phyloP scores from a whole-genome alignment of 2,329 filamentous ascomycete genomes.

The Fusarium hostae region DNA sequence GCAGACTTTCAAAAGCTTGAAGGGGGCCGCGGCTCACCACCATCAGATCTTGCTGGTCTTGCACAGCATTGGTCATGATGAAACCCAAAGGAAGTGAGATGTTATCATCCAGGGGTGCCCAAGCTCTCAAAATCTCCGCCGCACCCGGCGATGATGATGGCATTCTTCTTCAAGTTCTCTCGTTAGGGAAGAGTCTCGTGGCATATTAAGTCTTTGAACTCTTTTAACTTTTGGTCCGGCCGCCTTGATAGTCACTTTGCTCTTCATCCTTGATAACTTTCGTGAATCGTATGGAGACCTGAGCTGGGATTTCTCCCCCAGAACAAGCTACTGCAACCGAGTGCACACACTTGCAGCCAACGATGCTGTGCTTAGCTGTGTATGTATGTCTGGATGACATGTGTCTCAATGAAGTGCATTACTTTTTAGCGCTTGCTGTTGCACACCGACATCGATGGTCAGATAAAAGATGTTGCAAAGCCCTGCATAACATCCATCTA shows the following conservation, averaged over 20 bases:
- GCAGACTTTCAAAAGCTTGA: not conserved
- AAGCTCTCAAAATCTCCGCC: slow-evolving; percentile 33
- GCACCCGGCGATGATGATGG: slow-evolving; percentile 29
- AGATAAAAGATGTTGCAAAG: slow-evolving; percentile 24
- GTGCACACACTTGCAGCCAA: slow-evolving; percentile 6
- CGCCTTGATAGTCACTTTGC: not conserved
- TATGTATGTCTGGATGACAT: slow-evolving; percentile 10
- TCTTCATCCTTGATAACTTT: not conserved
- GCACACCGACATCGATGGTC: slow-evolving; percentile 32
- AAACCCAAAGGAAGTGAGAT: slow-evolving; percentile 29
- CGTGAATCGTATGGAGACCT: not conserved
- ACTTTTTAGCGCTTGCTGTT: slow-evolving; percentile 12
- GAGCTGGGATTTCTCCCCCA: not conserved
- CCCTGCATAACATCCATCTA: slow-evolving; percentile 19
- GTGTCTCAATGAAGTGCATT: slow-evolving; percentile 20
- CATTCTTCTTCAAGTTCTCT: slow-evolving; percentile 7
- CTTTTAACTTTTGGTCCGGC: not conserved
- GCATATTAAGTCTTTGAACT: not conserved
- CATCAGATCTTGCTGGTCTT: slow-evolving; percentile 19
- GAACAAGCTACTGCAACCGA: slow-evolving; percentile 25
- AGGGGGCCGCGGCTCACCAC: slow-evolving; percentile 24
- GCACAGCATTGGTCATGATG: slow-evolving; percentile 18
- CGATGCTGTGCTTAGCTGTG: not conserved
- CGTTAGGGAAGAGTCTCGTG: not conserved
- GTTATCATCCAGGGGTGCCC: slow-evolving; percentile 37